Percentiles rank a stretch among this genome's conserved stretches.
These are phyloP conservation scores for Pythium aristosporum DNA, from an alignment of 352 stramenopile species.

Conservation along the genomic window DNA sequence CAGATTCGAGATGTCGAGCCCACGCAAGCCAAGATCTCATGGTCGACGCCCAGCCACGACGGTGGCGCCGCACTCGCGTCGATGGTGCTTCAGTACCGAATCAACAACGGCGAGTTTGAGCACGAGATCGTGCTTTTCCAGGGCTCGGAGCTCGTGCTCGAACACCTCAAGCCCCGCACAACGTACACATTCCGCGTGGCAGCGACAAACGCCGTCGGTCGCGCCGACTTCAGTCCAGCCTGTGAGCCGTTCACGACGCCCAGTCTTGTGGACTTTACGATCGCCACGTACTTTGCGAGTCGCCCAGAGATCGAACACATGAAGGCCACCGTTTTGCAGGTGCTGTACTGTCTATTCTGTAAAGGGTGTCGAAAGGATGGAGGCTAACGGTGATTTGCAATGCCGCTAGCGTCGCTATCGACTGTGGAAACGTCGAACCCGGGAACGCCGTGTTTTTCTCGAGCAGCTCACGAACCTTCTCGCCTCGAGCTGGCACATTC, in stretches of 20 bases:
- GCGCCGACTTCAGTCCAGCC: slow-evolving; percentile 35
- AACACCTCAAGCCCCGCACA: slow-evolving; percentile 55
- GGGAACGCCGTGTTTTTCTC: slow-evolving; percentile 7
- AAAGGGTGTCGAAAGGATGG: background rate
- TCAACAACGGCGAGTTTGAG: slow-evolving; percentile 30
- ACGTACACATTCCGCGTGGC: slow-evolving; percentile 58
- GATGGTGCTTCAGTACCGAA: slow-evolving; percentile 59
- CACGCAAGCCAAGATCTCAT: slow-evolving; percentile 39
- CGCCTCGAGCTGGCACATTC: slow-evolving; percentile 15
- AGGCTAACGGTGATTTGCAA: background rate
- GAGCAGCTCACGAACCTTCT: slow-evolving; percentile 9
- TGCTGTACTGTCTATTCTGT: slow-evolving; percentile 7
- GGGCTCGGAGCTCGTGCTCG: slow-evolving; percentile 32
- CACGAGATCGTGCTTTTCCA: slow-evolving; percentile 48
- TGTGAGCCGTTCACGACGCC: slow-evolving; percentile 41
- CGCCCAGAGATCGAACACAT: slow-evolving; percentile 49
- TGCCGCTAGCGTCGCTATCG: slow-evolving; percentile 17
- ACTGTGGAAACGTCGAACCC: slow-evolving; percentile 7
- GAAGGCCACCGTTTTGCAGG: slow-evolving; percentile 49
- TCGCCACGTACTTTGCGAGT: slow-evolving; percentile 52
- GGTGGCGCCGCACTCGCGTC: slow-evolving; percentile 43
- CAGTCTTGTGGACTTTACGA: slow-evolving; percentile 69
- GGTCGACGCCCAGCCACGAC: slow-evolving; percentile 46
- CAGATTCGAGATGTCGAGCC: slow-evolving; percentile 41
- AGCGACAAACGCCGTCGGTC: slow-evolving; percentile 44